Percentiles rank a stretch among this genome's conserved stretches.
phyloP scores from a whole-genome alignment of 2,329 filamentous ascomycete species.

The Cladosporium sp. region DNA sequence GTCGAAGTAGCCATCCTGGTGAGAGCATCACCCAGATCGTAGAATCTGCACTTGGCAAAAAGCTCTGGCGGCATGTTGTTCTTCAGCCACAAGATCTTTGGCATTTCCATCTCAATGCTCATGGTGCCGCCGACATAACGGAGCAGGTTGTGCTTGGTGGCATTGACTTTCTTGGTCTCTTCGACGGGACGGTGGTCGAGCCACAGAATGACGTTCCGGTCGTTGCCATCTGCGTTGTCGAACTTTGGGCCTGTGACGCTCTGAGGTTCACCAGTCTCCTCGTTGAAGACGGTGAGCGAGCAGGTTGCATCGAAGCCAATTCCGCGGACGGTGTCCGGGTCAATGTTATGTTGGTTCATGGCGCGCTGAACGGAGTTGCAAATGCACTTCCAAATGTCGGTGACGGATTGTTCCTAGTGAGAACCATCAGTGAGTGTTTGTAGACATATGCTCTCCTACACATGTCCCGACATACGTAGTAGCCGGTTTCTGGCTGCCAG shows the following conservation, averaged over 20 bases:
- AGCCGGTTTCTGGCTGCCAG: constrained; percentile 51
- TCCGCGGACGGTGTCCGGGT: constrained; percentile 70
- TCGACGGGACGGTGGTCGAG: constrained; percentile 88
- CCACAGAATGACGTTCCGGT: constrained; percentile 95
- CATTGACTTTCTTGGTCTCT: constrained; percentile 91
- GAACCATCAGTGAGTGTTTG: constrained; percentile 7
- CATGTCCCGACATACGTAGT: constrained; percentile 42
- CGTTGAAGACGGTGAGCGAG: constrained; percentile 83
- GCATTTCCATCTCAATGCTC: constrained; percentile 99
- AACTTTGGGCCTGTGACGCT: constrained; percentile 88
- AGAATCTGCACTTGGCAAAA: constrained; percentile 93
- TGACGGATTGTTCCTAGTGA: constrained; percentile 87
- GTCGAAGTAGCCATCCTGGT: constrained; percentile 91
- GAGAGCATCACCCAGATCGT: constrained; percentile 86
- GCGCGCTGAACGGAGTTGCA: constrained; percentile 81
- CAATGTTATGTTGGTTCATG: constrained; percentile 73
- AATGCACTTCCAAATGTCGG: constrained; percentile 94
- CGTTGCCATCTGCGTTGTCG: constrained; percentile 66
- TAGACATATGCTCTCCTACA: not conserved
- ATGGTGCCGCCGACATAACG: constrained; percentile 96
- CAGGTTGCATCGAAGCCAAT: constrained; percentile 99
- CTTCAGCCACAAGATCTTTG: constrained; percentile 97
- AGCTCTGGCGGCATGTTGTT: constrained; percentile 92
- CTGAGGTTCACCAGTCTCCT: constrained; percentile 85
- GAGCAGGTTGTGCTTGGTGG: constrained; percentile 83